Evolutionary conservation across 176 grass and related monocot species (phyloP).

Genomic region (Eragrostis nindensis): DNA sequence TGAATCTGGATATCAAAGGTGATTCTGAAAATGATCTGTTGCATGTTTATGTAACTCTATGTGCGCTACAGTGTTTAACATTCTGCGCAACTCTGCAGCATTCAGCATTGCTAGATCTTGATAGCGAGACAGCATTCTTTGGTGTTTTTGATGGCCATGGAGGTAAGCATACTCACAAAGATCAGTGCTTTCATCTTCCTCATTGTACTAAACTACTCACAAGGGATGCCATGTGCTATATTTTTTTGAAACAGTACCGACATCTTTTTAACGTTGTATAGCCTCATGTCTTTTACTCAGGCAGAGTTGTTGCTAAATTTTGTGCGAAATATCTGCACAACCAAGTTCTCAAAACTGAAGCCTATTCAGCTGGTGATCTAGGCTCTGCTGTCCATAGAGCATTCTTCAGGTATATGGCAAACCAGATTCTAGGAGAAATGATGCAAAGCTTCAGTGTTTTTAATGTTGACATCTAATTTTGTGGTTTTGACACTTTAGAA

Average conservation of each 20-base stretch:
- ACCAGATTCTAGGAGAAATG: conserved; percentile 23
- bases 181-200: conserved; percentile 31
- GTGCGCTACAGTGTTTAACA: conserved; percentile 12
- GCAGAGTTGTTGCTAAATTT: conserved; percentile 94
- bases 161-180: conserved; percentile 54
- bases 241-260: background rate
- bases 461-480: conserved; percentile 21
- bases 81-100: conserved; percentile 65
- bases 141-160: conserved; percentile 99
- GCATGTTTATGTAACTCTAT: no score
- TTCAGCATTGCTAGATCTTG: conserved; percentile 82
- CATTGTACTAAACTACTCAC: background rate
- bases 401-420: conserved; percentile 83
- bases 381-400: conserved; percentile 69
- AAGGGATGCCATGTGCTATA: background rate
- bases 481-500: conserved; percentile 55
- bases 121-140: conserved; percentile 82
- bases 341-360: conserved; percentile 82
- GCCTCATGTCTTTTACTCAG: conserved; percentile 53
- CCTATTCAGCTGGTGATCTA: conserved; percentile 80
- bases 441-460: conserved; percentile 35
- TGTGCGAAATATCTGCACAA: conserved; percentile 90
- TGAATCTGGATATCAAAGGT: no score
- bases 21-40: no score
- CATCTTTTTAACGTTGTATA: conserved; percentile 8